Evolutionary conservation across 2,329 filamentous ascomycete species (phyloP).

Genomic region (Teratosphaeria viscida): DNA sequence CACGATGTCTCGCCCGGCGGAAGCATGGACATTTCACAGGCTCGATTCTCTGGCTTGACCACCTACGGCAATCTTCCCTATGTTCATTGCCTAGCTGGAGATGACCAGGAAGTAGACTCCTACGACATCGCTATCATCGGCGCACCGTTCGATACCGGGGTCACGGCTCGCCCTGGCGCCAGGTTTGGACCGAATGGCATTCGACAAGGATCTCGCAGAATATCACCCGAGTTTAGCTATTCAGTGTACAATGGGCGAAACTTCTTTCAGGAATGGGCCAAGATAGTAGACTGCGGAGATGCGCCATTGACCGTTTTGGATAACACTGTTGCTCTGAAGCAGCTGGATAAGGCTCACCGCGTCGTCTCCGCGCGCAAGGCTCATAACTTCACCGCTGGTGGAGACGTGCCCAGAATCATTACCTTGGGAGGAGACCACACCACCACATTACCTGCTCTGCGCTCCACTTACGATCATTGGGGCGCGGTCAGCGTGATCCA

Average conservation of each 20-base stretch:
- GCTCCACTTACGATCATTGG: conserved; percentile 42
- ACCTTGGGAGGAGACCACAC: conserved; percentile 48
- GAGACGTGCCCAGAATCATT: conserved; percentile 40
- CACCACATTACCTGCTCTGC: conserved; percentile 43
- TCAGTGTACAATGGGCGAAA: conserved; percentile 40
- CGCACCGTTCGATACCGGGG: conserved; percentile 41
- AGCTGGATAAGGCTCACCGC: conserved; percentile 43
- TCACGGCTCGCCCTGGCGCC: conserved; percentile 43
- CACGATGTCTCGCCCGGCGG: conserved; percentile 1
- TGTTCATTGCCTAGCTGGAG: conserved; percentile 33
- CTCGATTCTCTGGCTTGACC: conserved; percentile 31
- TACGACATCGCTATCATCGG: conserved; percentile 42
- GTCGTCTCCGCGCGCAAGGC: conserved; percentile 37
- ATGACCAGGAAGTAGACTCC: conserved; percentile 25
- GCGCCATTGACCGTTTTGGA: conserved; percentile 39
- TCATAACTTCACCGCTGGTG: conserved; percentile 31
- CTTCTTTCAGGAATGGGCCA: conserved; percentile 35
- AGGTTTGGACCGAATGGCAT: conserved; percentile 45
- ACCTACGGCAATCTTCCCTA: conserved; percentile 41
- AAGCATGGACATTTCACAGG: conserved; percentile 13
- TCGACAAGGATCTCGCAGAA: conserved; percentile 39
- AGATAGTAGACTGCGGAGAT: conserved; percentile 46
- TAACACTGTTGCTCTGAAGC: conserved; percentile 45
- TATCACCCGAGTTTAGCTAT: conserved; percentile 32
- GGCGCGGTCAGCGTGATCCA: conserved; percentile 48